Percentiles rank a stretch among this genome's conserved stretches.
These are phyloP conservation scores for Poronia punctata DNA, from an alignment of 495 filamentous ascomycete species.

Conservation along the genomic window DNA sequence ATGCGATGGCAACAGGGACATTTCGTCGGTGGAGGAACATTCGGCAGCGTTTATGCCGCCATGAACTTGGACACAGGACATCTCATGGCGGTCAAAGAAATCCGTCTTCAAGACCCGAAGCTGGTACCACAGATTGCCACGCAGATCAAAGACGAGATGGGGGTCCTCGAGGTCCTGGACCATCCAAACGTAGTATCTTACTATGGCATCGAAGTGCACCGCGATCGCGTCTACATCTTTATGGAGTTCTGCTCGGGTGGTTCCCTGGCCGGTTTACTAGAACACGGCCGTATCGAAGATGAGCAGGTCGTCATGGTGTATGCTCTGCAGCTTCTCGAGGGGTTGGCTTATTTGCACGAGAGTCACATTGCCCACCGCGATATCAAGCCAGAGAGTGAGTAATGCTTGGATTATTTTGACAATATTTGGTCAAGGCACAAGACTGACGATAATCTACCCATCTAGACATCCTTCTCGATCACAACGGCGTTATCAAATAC, in stretches of 20 bases:
- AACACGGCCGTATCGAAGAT: slow-evolving; percentile 95
- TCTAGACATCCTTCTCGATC: slow-evolving; percentile 88
- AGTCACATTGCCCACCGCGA: slow-evolving; percentile 87
- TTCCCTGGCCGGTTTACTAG: slow-evolving; percentile 80
- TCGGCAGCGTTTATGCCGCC: slow-evolving; percentile 93
- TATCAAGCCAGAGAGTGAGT: slow-evolving; percentile 94
- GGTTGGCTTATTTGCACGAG: slow-evolving; percentile 90
- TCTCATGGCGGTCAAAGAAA: slow-evolving; percentile 98
- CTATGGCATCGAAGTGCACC: slow-evolving; percentile 94
- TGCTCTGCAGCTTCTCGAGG: slow-evolving; percentile 90
- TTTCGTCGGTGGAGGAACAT: slow-evolving; percentile 93
- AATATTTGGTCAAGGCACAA: slow-evolving; percentile 4
- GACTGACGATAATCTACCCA: too few species aligned
- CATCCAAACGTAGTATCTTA: slow-evolving; percentile 98
- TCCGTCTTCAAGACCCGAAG: slow-evolving; percentile 92
- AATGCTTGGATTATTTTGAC: background rate
- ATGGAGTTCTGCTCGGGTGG: slow-evolving; percentile 99
- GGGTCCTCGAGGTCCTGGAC: slow-evolving; percentile 86
- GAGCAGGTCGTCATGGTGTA: slow-evolving; percentile 98
- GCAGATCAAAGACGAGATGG: slow-evolving; percentile 96
- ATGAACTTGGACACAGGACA: slow-evolving; percentile 95
- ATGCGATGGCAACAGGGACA: slow-evolving; percentile 97
- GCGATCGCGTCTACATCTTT: slow-evolving; percentile 98
- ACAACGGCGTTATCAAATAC: slow-evolving; percentile 98
- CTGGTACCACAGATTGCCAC: slow-evolving; percentile 86